Evolutionary conservation across 2,329 filamentous ascomycete species (phyloP), one percentile per base, ranked within the genome.

Genomic region (Diaporthe longicolla): DNA sequence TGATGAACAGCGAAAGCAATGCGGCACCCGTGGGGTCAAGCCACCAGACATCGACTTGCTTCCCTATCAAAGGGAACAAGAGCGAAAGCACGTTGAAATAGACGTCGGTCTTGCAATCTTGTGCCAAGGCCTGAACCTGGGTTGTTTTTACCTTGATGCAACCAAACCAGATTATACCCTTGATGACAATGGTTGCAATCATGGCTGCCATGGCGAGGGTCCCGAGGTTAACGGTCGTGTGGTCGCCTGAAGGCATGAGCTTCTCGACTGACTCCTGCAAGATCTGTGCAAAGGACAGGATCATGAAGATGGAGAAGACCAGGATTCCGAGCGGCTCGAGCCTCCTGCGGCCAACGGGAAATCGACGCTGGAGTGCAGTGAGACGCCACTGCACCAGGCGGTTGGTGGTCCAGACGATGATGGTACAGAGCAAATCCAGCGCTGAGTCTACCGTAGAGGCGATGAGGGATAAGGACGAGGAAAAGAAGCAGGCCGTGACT

Each of bases 81-180:
- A 92, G 86, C 19, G 89, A 91, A 9, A 91, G 85, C 0, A 89
- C 89, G 79, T 92, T 92, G 83, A 92, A 92, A 76, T 90, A 85
- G 24, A 92, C 89, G 75, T 92, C 90, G 0, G 89, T 90, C 79
- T 91, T 90, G 80, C 90, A 91, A 78, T 92, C 90, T 78, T 91
- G 89, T 0, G 87, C 89, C 7, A 93, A 82, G 0, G 90, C 90
- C 76, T 91, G 89, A 0, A 92, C 90, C 78, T 91, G 90, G 0
- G 90, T 91, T 3, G 90, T 92, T 77, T 91, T 91, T 76, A 92
- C 87, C 4, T 85, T 83, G 3, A 87, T 84, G 78, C 90, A 92
- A 57, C 88, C 89, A 21, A 92, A 80, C 83, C 90, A 89, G 70
- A 91, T 91, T 11, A 88, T 85, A 2, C 89, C 89, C 79, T 92